Base-by-base conservation (phyloP, 1,284 basidiomycete genomes). In the Naganishia albida region DNA sequence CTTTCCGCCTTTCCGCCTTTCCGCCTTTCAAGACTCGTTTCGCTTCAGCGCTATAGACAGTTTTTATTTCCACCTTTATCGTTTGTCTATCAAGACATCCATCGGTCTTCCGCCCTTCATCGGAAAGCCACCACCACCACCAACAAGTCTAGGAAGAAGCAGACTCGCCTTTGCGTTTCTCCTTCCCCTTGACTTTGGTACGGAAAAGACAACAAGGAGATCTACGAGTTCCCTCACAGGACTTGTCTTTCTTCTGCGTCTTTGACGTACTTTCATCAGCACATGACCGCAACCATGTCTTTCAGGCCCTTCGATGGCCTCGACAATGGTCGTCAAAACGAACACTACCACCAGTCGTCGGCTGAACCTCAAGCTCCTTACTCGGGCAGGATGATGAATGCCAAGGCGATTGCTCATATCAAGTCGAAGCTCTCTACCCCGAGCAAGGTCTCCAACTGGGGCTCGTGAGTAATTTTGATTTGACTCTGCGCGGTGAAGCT, bases 191-290 rank as follows among this genome's bases (percentile, higher is more conserved):
- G 56, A 60, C 56, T 49, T 44, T 34, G 34, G 44, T 48, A 49
- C 44, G 7, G 34, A 49, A 60, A 60, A 60, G 53, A 55, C 53
- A 55, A 23, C 23, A 55, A 26, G 53, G 49, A 46, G 43, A 3
- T 38, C 48, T 44, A 60, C 56, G 46, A 60, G 55, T 28, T 60
- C 46, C 56, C 30, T 39, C 39, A 16, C 46, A 49, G 56, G 46
- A 39, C 56, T 60, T 60, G 56, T 60, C 56, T 60, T 60, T 60
- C 56, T 60, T 48, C 56, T 60, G 34, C 56, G 43, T 60, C 56
- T 60, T 60, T 48, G 56, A 60, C 56, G 56, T 60, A 60, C 48
- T 39, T 40, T 40, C 39, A 60, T 60, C 56, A 60, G 56, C 46
- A 60, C 56, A 60, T 60, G 56, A 60, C 56, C 44, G 56, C 46